Evolutionary conservation across 2,329 filamentous ascomycete species (phyloP), one percentile per base, ranked within the genome.

Genomic region (Ascochyta rabiei): DNA sequence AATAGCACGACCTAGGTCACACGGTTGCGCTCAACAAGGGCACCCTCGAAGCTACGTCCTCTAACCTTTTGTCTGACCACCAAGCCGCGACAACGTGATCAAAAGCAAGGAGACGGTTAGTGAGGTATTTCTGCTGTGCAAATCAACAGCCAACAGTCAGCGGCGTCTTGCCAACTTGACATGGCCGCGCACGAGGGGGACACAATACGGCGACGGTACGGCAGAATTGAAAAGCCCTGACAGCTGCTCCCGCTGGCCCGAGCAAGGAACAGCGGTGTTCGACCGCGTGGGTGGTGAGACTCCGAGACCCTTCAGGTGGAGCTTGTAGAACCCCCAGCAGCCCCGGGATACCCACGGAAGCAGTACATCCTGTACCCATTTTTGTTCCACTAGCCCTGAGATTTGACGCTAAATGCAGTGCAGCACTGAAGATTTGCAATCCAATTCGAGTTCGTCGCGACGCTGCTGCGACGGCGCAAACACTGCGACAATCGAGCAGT

Each of bases 231-330:
- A 53, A 44, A 47, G 47, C 54, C 23, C 31, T 60, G 41, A 62
- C 53, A 57, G 39, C 34, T 56, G 30, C 48, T 63, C 64, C 64
- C 64, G 63, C 49, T 67, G 63, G 61, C 41, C 66, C 63, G 66
- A 64, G 57, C 39, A 44, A 34, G 46, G 51, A 31, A 51, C 30
- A 24, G 46, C 6, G 28, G 48, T 45, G 55, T 57, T 62, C 56
- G 49, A 58, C 56, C 59, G 44, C 48, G 40, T 49, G 50, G 50
- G 49, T 55, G 43, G 50, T 59, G 46, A 53, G 57, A 56, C 60
- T 57, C 51, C 42, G 37, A 56, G 53, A 52, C 48, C 38, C 48
- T 56, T 42, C 38, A 37, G 23, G 48, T 44, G 47, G 49, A 31
- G 39, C 40, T 47, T 42, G 55, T 57, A 46, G 53, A 53, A 47